phyloP scores from a whole-genome alignment of 805 yeast genomes.

The Zygosaccharomyces lentus region DNA sequence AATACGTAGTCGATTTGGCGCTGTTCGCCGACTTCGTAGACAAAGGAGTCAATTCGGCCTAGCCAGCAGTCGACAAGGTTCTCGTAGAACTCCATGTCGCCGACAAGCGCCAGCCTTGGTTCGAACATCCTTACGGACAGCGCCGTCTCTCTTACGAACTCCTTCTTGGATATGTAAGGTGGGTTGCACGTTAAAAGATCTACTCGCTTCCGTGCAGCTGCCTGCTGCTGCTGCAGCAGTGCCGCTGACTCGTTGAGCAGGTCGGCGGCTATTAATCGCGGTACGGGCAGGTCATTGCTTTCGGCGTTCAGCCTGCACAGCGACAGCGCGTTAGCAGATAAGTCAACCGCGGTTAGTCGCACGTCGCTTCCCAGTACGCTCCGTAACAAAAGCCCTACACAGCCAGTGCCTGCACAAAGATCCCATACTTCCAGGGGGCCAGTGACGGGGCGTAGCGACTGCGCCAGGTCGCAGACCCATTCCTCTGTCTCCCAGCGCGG shows the following conservation, averaged over 20 bases:
- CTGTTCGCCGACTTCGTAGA: conserved; percentile 70
- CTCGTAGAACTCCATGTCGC: conserved; percentile 65
- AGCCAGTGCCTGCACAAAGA: conserved; percentile 86
- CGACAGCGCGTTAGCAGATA: conserved; percentile 48
- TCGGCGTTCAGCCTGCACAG: conserved; percentile 30
- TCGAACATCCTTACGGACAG: conserved; percentile 67
- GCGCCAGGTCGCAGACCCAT: conserved; percentile 50
- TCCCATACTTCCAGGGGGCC: conserved; percentile 46
- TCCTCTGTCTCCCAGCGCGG: conserved; percentile 97
- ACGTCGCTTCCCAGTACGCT: conserved; percentile 22
- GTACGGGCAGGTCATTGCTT: conserved; percentile 1
- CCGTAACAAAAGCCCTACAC: conserved; percentile 59
- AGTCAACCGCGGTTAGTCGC: conserved; percentile 49
- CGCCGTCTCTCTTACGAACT: conserved; percentile 43
- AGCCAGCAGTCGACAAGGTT: conserved; percentile 49
- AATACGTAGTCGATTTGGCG: conserved; percentile 50
- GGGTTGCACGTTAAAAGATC: conserved; percentile 82
- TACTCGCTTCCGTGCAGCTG: conserved; percentile 12
- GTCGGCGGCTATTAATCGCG: conserved; percentile 5
- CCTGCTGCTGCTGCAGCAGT: background rate
- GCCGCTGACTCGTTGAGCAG: conserved; percentile 1
- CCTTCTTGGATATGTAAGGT: conserved; percentile 59
- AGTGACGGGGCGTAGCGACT: background rate
- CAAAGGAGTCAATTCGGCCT: conserved; percentile 45
- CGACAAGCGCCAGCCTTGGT: conserved; percentile 76